Conservation (phyloP, 31 red algal species). For the Odonthalia washingtoniensis region DNA sequence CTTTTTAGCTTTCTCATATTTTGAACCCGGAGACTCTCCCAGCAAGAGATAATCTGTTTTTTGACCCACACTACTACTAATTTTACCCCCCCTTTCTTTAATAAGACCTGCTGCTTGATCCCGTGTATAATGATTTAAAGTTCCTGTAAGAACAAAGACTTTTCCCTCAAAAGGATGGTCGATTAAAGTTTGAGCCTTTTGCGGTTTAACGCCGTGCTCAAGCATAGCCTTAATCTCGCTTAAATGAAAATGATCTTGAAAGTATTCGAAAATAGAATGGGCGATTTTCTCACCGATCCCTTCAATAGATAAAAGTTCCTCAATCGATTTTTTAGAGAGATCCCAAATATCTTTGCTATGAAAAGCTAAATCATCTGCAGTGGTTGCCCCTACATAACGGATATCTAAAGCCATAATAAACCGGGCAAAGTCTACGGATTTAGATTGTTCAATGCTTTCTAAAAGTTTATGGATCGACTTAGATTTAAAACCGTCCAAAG, state of each 20-base stretch:
- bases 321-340: constrained; percentile 31
- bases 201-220: background rate
- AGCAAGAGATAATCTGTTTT: too few species aligned
- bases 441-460: constrained; percentile 52
- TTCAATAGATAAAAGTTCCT: constrained; percentile 35
- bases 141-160: constrained; percentile 70
- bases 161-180: constrained; percentile 39
- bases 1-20: too few species aligned
- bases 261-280: constrained; percentile 49
- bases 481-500: constrained; percentile 58
- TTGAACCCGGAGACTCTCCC: too few species aligned
- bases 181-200: constrained; percentile 34
- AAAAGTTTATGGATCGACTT: constrained; percentile 54
- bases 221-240: constrained; percentile 59
- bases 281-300: constrained; percentile 70
- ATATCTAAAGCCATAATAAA: constrained; percentile 70
- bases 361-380: constrained; percentile 57
- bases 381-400: constrained; percentile 63
- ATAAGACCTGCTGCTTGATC: constrained; percentile 2
- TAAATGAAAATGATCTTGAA: constrained; percentile 23
- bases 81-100: too few species aligned
- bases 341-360: constrained; percentile 28
- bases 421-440: constrained; percentile 40
- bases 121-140: constrained; percentile 36
- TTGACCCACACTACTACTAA: too few species aligned